Percentiles rank a stretch among this genome's conserved stretches.
Conservation (phyloP, 2,329 filamentous ascomycete species). For the Fusarium verticillioides region DNA sequence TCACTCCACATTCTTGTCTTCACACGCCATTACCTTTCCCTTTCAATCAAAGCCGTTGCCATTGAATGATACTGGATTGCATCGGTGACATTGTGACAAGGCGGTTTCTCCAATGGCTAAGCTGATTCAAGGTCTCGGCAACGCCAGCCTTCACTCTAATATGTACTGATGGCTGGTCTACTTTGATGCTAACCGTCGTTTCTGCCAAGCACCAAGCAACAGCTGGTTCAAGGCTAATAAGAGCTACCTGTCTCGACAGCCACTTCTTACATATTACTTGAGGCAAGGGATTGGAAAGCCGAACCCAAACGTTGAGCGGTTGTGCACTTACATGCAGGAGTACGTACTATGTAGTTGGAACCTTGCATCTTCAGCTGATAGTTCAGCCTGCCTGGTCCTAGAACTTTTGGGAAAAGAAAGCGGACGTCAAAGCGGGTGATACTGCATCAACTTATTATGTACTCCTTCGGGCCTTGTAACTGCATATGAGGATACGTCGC, state of each 20-base stretch:
- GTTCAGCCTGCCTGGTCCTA: slow-evolving; percentile 26
- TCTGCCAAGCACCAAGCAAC: slow-evolving; percentile 15
- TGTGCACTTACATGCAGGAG: background rate
- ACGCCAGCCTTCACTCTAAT: slow-evolving; percentile 12
- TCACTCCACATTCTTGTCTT: slow-evolving; percentile 25
- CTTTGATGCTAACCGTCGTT: background rate
- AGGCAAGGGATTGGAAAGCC: background rate
- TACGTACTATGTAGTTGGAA: background rate
- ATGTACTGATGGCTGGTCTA: background rate
- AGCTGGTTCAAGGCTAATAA: background rate
- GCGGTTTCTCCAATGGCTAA: slow-evolving; percentile 6
- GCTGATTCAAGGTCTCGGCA: slow-evolving; percentile 7
- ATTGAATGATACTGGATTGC: slow-evolving; percentile 1
- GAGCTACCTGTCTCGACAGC: slow-evolving; percentile 7
- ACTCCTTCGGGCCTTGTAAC: slow-evolving; percentile 2
- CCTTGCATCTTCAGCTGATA: slow-evolving; percentile 21
- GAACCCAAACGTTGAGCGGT: background rate
- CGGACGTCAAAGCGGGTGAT: slow-evolving; percentile 32
- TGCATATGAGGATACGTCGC: slow-evolving; percentile 18
- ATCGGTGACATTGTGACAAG: slow-evolving; percentile 6
- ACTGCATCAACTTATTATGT: slow-evolving; percentile 1
- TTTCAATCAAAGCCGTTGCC: background rate
- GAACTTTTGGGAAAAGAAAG: slow-evolving; percentile 24
- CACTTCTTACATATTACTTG: background rate
- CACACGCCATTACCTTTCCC: slow-evolving; percentile 3